Conservation (phyloP, 805 yeast species). For the Cyberlindnera saturnus region DNA sequence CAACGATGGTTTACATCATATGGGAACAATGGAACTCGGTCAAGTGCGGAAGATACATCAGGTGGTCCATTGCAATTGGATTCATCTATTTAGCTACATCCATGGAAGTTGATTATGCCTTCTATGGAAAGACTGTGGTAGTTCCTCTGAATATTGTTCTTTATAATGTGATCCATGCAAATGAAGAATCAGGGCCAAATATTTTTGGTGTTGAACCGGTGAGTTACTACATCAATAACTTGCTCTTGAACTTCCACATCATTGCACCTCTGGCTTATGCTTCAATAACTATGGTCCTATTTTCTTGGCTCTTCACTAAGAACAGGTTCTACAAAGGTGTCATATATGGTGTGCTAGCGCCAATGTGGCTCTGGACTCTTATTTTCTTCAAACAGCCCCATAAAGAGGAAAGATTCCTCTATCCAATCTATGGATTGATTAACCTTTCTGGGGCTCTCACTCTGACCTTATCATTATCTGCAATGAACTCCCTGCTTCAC, state of each 20-base stretch:
- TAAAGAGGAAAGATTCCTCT: conserved; percentile 87
- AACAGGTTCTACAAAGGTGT: conserved; percentile 5
- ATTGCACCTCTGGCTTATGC: conserved; percentile 36
- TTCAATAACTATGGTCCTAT: conserved; percentile 31
- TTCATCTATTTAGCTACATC: conserved; percentile 24
- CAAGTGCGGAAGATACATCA: conserved; percentile 14
- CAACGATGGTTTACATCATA: conserved; percentile 28
- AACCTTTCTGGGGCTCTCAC: conserved; percentile 56
- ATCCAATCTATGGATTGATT: conserved; percentile 75
- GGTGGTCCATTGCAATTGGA: conserved; percentile 20
- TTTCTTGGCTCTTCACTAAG: conserved; percentile 1
- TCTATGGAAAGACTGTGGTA: conserved; percentile 53
- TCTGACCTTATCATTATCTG: conserved; percentile 11
- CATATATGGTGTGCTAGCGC: conserved; percentile 31
- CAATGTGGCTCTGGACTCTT: conserved; percentile 58
- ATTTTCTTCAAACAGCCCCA: conserved; percentile 77
- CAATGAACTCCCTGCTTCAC: conserved; percentile 2
- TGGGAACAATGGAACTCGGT: conserved; percentile 1
- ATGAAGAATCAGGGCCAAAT: conserved; percentile 71
- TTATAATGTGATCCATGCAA: conserved; percentile 71
- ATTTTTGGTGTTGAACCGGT: conserved; percentile 86
- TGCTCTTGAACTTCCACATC: conserved; percentile 68
- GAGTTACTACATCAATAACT: conserved; percentile 61
- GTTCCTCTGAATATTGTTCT: conserved; percentile 80
- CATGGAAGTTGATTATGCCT: conserved; percentile 47